These are phyloP conservation scores for Linum lewisii DNA, from an alignment of 345 rosid species.

Conservation along the genomic window DNA sequence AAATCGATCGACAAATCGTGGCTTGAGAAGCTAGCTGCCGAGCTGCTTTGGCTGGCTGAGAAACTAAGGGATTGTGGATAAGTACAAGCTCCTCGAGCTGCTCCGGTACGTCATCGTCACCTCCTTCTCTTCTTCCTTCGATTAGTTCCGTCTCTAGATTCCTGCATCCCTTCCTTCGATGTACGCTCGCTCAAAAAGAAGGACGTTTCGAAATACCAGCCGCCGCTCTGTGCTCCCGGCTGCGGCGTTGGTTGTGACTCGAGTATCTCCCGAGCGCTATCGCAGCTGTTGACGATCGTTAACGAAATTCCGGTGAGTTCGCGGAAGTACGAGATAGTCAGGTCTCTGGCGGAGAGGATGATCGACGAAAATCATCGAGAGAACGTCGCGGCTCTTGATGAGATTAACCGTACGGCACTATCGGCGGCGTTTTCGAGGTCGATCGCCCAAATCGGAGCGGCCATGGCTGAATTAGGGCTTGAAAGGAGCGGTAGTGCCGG, in stretches of 20 bases:
- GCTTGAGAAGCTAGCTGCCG: constrained; percentile 83
- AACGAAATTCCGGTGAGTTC: constrained; percentile 70
- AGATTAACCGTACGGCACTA: constrained; percentile 49
- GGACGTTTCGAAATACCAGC: constrained; percentile 10
- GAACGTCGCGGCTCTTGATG: constrained; percentile 30
- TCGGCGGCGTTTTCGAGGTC: constrained; percentile 61
- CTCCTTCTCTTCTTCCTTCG: constrained; percentile 57
- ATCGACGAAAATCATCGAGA: constrained; percentile 60
- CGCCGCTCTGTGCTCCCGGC: not conserved
- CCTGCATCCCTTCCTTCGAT: too few relatives aligned
- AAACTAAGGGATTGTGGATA: constrained; percentile 58
- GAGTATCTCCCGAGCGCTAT: constrained; percentile 62
- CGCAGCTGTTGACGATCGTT: constrained; percentile 46
- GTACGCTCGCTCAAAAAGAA: constrained; percentile 4
- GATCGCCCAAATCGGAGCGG: constrained; percentile 42
- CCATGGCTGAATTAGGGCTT: constrained; percentile 30
- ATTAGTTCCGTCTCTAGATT: constrained; percentile 33
- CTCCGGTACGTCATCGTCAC: constrained; percentile 38
- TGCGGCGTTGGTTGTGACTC: constrained; percentile 30
- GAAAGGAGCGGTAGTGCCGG: constrained; percentile 15
- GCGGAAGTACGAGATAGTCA: constrained; percentile 64
- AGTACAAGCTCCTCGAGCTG: constrained; percentile 37
- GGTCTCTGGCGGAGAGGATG: constrained; percentile 65
- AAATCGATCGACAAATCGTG: too few relatives aligned
- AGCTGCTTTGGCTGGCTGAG: constrained; percentile 74